Evolutionary conservation across 306 rosid genomes (phyloP).

Genomic region (Lablab purpureus): DNA sequence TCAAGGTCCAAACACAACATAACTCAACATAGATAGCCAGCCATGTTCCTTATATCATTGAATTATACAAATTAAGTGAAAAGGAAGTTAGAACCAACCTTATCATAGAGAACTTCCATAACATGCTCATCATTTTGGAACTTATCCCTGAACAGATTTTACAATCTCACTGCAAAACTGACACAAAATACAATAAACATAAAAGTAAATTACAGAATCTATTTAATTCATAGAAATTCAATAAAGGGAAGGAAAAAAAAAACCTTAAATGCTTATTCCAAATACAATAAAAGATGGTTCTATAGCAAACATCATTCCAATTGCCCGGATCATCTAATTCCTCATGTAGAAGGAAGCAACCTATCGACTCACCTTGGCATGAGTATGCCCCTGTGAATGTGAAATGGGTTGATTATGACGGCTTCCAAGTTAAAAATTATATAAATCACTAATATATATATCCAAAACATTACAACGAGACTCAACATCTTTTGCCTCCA

Average conservation of each 20-base stretch:
- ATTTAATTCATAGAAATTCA: conserved; percentile 26
- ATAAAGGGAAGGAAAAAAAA: conserved; percentile 3
- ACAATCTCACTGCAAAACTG: conserved; percentile 71
- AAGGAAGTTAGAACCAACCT: conserved; percentile 61
- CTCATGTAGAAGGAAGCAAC: conserved; percentile 63
- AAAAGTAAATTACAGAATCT: conserved; percentile 16
- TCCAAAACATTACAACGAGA: conserved; percentile 69
- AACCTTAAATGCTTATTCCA: conserved; percentile 74
- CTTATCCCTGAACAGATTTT: conserved; percentile 73
- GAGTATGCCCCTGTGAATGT: conserved; percentile 60
- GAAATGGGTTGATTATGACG: conserved; percentile 18
- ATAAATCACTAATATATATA: neutral
- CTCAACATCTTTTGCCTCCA: conserved; percentile 68
- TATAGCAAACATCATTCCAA: conserved; percentile 80
- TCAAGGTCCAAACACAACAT: conserved; percentile 12
- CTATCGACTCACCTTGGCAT: conserved; percentile 62
- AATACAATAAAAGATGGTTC: conserved; percentile 70
- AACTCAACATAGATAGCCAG: neutral
- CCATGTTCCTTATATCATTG: conserved; percentile 27
- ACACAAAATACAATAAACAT: conserved; percentile 41
- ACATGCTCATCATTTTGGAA: conserved; percentile 55
- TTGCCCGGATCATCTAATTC: conserved; percentile 57
- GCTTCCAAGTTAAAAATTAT: neutral
- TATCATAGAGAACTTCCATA: conserved; percentile 62
- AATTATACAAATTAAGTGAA: conserved; percentile 31